A percentile compares a stretch with the other conserved stretches of the same genome.
Conservation (phyloP, 83 land plant genomes). For the Larix sibirica region DNA sequence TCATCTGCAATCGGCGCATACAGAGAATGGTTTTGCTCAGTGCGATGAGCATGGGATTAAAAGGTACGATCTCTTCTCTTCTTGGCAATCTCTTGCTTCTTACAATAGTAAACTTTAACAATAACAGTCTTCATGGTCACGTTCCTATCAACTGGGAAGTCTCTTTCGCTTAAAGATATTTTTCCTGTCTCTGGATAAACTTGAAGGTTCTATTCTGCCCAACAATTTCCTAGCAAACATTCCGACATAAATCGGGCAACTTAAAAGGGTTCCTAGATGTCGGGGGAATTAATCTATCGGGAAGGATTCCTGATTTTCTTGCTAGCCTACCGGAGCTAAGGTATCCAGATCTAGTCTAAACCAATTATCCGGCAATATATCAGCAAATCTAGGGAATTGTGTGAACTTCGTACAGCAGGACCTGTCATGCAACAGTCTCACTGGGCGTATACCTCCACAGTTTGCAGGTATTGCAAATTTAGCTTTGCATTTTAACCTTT, state of each 20-base stretch:
- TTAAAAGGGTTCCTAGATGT: slow-evolving; percentile 3
- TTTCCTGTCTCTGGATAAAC: background rate
- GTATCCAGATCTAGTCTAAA: background rate
- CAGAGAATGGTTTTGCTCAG: background rate
- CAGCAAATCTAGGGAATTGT: slow-evolving; percentile 6
- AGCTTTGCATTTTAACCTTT: background rate
- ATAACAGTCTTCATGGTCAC: slow-evolving; percentile 12
- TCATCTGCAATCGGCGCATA: background rate
- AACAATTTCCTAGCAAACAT: background rate
- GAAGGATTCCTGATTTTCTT: slow-evolving; percentile 24
- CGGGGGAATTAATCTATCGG: slow-evolving; percentile 1
- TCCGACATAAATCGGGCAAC: slow-evolving; percentile 23
- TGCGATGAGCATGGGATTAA: background rate
- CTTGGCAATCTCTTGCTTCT: slow-evolving; percentile 3
- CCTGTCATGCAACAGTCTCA: slow-evolving; percentile 23
- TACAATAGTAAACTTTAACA: background rate
- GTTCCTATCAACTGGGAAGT: slow-evolving; percentile 4
- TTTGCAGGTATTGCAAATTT: background rate
- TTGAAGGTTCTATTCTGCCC: slow-evolving; percentile 31
- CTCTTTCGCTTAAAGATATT: background rate
- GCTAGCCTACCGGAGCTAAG: slow-evolving; percentile 6
- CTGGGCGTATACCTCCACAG: slow-evolving; percentile 25
- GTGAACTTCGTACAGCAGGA: background rate
- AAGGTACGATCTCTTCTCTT: background rate
- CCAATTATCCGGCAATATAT: slow-evolving; percentile 22